phyloP scores from a whole-genome alignment of 2,329 filamentous ascomycete species.

The Aspergillus neoniger region DNA sequence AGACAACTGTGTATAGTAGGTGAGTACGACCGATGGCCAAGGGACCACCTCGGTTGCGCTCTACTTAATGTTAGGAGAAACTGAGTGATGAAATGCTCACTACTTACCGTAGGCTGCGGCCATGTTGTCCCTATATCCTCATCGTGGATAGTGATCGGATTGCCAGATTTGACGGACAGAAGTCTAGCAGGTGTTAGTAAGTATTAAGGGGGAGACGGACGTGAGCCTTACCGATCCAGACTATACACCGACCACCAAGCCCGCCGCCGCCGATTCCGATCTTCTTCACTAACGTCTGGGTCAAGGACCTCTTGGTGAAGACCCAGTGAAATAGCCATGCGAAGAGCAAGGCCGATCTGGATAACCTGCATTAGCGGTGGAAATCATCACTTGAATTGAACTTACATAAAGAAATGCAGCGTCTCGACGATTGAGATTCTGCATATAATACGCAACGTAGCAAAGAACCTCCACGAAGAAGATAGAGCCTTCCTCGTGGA shows the following conservation, averaged over 20 bases:
- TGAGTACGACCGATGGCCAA: constrained; percentile 52
- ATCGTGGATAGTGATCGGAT: constrained; percentile 57
- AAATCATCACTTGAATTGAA: not conserved
- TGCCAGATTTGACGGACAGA: constrained; percentile 56
- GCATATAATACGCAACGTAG: constrained; percentile 59
- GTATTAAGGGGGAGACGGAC: no score
- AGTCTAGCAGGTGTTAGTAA: constrained; percentile 33
- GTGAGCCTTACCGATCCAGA: constrained; percentile 46
- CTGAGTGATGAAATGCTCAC: no score
- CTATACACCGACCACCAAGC: constrained; percentile 62
- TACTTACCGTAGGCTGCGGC: constrained; percentile 34
- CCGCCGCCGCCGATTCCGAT: constrained; percentile 53
- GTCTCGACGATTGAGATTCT: constrained; percentile 58
- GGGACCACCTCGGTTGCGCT: constrained; percentile 26
- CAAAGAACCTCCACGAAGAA: constrained; percentile 58
- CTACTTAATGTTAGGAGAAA: constrained; percentile 11
- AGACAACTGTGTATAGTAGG: constrained; percentile 56
- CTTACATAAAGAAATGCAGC: constrained; percentile 56
- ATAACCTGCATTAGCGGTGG: constrained; percentile 24
- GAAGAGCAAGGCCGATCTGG: constrained; percentile 54
- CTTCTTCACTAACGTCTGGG: constrained; percentile 41
- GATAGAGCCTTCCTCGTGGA: constrained; percentile 58
- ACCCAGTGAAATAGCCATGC: constrained; percentile 60
- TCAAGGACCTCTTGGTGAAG: constrained; percentile 56
- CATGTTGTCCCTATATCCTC: constrained; percentile 53